These are phyloP conservation scores for Phalaenopsis equestris DNA, from an alignment of 106 monocot species.

Conservation along the genomic window DNA sequence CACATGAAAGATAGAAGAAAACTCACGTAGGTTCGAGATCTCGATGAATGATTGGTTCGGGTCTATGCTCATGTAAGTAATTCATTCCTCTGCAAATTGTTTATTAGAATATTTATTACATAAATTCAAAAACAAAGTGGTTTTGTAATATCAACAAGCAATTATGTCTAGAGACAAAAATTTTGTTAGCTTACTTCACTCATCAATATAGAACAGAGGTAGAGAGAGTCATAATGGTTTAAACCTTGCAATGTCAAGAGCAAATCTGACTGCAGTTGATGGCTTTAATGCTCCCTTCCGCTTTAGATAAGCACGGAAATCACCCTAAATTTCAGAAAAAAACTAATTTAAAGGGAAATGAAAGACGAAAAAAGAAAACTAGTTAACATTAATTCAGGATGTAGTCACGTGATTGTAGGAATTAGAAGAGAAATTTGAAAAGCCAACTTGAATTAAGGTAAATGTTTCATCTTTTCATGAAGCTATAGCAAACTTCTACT, in stretches of 20 bases:
- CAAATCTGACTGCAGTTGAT: conserved; percentile 53
- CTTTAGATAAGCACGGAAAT: conserved; percentile 53
- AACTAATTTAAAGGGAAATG: too few relatives aligned
- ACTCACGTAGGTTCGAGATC: conserved; percentile 98
- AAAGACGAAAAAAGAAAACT: too few relatives aligned
- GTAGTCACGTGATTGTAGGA: too few relatives aligned
- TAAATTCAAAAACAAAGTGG: not conserved
- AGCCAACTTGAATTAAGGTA: too few relatives aligned
- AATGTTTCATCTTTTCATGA: too few relatives aligned
- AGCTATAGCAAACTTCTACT: too few relatives aligned
- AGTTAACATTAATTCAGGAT: too few relatives aligned
- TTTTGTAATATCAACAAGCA: not conserved
- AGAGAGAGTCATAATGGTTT: not conserved
- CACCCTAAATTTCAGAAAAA: conserved; percentile 34
- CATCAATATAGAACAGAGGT: not conserved
- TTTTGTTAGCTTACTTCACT: not conserved
- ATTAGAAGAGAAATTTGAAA: too few relatives aligned
- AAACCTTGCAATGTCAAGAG: conserved; percentile 94
- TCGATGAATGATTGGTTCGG: conserved; percentile 88
- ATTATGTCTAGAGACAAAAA: not conserved
- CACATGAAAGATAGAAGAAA: not conserved
- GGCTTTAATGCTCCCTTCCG: conserved; percentile 67
- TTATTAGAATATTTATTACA: not conserved
- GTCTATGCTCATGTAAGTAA: conserved; percentile 93
- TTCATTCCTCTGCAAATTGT: conserved; percentile 61